Percentiles rank a stretch among this genome's conserved stretches.
These are phyloP conservation scores for Yarrowia sp. DNA, from an alignment of 805 yeast genomes.

Conservation along the genomic window DNA sequence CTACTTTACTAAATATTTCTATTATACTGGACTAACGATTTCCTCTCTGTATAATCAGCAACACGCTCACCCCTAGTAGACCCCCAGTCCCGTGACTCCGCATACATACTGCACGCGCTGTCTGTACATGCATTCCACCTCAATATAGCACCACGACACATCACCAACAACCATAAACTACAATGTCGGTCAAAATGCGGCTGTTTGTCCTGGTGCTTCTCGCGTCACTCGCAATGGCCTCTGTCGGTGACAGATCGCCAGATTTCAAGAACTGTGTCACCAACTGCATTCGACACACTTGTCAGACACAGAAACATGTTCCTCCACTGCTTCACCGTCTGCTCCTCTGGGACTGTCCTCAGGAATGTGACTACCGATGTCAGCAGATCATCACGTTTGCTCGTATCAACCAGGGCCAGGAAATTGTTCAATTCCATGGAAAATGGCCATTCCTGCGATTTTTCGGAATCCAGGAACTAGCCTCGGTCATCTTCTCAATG, in stretches of 20 bases:
- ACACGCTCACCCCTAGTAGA: too few species aligned
- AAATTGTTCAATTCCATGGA: constrained; percentile 84
- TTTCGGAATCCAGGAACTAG: constrained; percentile 80
- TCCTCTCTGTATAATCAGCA: too few species aligned
- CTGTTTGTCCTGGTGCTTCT: constrained; percentile 33
- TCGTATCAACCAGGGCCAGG: constrained; percentile 48
- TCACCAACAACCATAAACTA: not conserved
- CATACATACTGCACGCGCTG: not conserved
- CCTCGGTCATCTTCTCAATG: constrained; percentile 74
- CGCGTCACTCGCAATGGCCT: constrained; percentile 36
- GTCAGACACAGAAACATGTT: constrained; percentile 36
- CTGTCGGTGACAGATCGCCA: constrained; percentile 51
- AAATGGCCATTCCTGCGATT: constrained; percentile 91
- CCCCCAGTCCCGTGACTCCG: not conserved
- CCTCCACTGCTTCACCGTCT: constrained; percentile 44
- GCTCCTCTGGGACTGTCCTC: constrained; percentile 68
- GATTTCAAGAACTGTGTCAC: constrained; percentile 48
- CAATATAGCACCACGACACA: not conserved
- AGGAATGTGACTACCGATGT: constrained; percentile 91
- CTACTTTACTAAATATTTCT: too few species aligned
- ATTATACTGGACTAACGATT: too few species aligned
- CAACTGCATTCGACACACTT: constrained; percentile 40
- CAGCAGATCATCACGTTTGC: constrained; percentile 68
- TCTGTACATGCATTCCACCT: not conserved
- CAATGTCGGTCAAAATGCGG: not conserved